Conservation (phyloP, 2,329 filamentous ascomycete genomes). For the Triangularia setosa region DNA sequence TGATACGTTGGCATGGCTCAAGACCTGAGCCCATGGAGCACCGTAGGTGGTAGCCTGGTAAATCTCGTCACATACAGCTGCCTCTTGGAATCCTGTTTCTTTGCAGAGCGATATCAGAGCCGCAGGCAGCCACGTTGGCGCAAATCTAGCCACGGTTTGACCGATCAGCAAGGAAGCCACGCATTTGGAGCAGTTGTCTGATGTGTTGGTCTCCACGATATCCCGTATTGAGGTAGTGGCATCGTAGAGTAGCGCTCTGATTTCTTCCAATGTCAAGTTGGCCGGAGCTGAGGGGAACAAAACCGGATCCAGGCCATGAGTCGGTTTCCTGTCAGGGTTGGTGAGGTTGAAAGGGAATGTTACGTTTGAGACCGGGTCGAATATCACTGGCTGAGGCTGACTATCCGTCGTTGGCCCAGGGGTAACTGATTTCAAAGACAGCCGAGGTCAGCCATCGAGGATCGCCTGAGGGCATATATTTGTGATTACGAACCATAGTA, state of each 20-base stretch:
- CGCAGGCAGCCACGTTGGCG: constrained; percentile 45
- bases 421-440: constrained; percentile 22
- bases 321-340: constrained; percentile 48
- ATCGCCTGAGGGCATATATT: not conserved
- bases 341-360: constrained; percentile 54
- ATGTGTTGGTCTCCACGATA: constrained; percentile 39
- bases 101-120: constrained; percentile 51
- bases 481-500: constrained; percentile 39
- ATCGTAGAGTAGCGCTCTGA: constrained; percentile 40
- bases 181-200: constrained; percentile 50
- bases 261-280: constrained; percentile 39
- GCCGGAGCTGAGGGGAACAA: constrained; percentile 44
- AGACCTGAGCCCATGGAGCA: constrained; percentile 54
- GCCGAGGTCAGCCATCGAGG: not conserved
- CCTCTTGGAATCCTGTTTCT: constrained; percentile 42
- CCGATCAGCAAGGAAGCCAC: constrained; percentile 47
- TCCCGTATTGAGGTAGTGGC: constrained; percentile 41
- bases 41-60: constrained; percentile 48
- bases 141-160: constrained; percentile 46
- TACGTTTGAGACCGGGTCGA: constrained; percentile 51
- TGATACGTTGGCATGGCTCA: constrained; percentile 49
- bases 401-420: constrained; percentile 28
- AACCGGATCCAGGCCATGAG: constrained; percentile 45
- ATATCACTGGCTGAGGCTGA: constrained; percentile 39
- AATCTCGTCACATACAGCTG: constrained; percentile 43